Evolutionary conservation across 768 basidiomycete species (phyloP), one percentile per base, ranked within the genome.

Genomic region (Macrolepiota dolichaula): DNA sequence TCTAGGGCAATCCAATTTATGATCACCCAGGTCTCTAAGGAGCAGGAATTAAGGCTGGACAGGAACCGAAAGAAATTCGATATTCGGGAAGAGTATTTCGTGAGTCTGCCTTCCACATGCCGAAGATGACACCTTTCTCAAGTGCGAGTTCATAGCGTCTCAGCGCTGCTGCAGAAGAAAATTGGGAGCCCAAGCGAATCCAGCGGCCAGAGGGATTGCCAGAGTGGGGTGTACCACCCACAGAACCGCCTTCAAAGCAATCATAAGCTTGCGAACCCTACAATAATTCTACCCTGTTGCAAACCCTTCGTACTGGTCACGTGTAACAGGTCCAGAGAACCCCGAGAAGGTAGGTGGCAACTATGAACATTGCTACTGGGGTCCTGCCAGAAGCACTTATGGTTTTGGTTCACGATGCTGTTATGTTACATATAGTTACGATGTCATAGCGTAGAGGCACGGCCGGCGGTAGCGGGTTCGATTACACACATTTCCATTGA

Each of bases 31-130:
- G 73, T 97, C 37, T 82, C 85, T 40, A 87, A 86, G 63, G 88
- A 94, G 70, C 85, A 95, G 65, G 89, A 92, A 63, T 78, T 96
- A 22, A 82, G 85, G 10, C 76, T 95, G 67, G 80, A 87, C 63
- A 84, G 80, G 57, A 74, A 81, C 52, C 81, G 88, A 74, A 89
- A 88, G 76, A 90, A 86, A 77, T 87, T 97, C 61, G 96, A 98
- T 73, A 91, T 97, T 17, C 79, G 93, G 57, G 96, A 98, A 71
- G 96, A 97, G 70, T 99, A 98, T 73, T 98, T 89, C 70, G 96
- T 97, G 75, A 74, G 94, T 86, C 27, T 25, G 27, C 24, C 10
- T 27, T 17, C n/a, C 55, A 42, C 2, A 49, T 25, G 51, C 25
- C 60, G 40, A 29, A 32, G 1, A 12, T 55, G 58, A 12, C 15